Evolutionary conservation across 345 rosid genomes (phyloP).

Genomic region (Eucalyptus tenuipes): DNA sequence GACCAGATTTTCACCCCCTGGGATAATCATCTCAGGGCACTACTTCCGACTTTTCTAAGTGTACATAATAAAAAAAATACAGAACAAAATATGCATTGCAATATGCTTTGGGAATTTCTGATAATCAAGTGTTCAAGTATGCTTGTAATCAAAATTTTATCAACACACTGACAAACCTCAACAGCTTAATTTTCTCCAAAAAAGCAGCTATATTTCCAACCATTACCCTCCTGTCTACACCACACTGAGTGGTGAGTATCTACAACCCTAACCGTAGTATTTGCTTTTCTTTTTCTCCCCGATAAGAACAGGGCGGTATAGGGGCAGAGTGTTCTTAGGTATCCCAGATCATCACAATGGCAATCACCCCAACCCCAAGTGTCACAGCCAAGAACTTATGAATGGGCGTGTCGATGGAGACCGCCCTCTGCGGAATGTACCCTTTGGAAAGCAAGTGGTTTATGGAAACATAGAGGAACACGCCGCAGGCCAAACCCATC

Average conservation of each 20-base stretch:
- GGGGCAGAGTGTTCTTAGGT: neutral
- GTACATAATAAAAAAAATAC: neutral
- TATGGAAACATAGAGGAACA: conserved; percentile 66
- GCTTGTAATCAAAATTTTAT: neutral
- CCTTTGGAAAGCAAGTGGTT: conserved; percentile 74
- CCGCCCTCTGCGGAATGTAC: conserved; percentile 23
- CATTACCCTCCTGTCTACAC: neutral
- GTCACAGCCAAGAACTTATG: conserved; percentile 49
- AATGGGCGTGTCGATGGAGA: conserved; percentile 31
- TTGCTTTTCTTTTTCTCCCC: neutral
- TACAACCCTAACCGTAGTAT: neutral
- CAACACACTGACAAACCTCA: neutral
- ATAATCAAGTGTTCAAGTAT: neutral
- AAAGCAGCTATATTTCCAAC: neutral
- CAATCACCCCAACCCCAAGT: conserved; percentile 54
- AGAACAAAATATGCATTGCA: neutral
- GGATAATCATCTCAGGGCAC: neutral
- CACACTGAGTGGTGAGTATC: neutral
- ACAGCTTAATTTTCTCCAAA: neutral
- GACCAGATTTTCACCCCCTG: neutral
- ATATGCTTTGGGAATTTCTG: neutral
- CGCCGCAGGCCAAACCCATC: conserved; percentile 81
- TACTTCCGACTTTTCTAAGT: neutral
- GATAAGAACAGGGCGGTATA: neutral
- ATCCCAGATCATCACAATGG: conserved; percentile 86